Conservation (phyloP, 805 yeast species). For the Teunomyces cretensis region DNA sequence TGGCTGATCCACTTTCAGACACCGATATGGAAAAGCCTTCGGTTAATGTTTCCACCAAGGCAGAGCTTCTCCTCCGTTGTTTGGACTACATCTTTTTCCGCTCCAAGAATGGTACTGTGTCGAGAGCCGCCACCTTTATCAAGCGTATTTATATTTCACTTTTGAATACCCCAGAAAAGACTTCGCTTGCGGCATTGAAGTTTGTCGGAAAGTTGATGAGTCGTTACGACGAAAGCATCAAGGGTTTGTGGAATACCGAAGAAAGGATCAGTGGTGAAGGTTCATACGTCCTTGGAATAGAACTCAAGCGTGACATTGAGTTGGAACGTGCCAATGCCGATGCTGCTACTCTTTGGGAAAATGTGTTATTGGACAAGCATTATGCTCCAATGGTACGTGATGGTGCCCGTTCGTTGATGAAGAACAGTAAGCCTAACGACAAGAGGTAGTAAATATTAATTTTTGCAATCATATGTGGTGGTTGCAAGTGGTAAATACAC, state of each 20-base stretch:
- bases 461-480: neutral
- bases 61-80: slow-evolving; percentile 76
- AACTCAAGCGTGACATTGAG: slow-evolving; percentile 46
- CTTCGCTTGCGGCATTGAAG: slow-evolving; percentile 73
- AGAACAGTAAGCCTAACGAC: slow-evolving; percentile 29
- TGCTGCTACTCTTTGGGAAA: slow-evolving; percentile 91
- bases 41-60: slow-evolving; percentile 84
- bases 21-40: slow-evolving; percentile 54
- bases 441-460: slow-evolving; percentile 4
- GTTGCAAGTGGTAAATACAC: neutral
- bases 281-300: slow-evolving; percentile 55
- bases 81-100: slow-evolving; percentile 81
- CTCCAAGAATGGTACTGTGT: slow-evolving; percentile 62
- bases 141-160: slow-evolving; percentile 70
- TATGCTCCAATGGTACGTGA: slow-evolving; percentile 80
- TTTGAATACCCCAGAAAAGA: slow-evolving; percentile 83
- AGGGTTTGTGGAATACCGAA: slow-evolving; percentile 80
- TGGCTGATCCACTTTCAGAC: slow-evolving; percentile 69
- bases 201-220: slow-evolving; percentile 74
- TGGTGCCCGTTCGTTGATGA: slow-evolving; percentile 49
- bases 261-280: slow-evolving; percentile 85
- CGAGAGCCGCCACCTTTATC: slow-evolving; percentile 76
- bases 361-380: slow-evolving; percentile 73
- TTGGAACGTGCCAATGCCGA: slow-evolving; percentile 80
- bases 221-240: slow-evolving; percentile 64